Percentiles rank a stretch among this genome's conserved stretches.
Evolutionary conservation across 73 alveolate species (phyloP).

Genomic region (Symbiodinium natans): DNA sequence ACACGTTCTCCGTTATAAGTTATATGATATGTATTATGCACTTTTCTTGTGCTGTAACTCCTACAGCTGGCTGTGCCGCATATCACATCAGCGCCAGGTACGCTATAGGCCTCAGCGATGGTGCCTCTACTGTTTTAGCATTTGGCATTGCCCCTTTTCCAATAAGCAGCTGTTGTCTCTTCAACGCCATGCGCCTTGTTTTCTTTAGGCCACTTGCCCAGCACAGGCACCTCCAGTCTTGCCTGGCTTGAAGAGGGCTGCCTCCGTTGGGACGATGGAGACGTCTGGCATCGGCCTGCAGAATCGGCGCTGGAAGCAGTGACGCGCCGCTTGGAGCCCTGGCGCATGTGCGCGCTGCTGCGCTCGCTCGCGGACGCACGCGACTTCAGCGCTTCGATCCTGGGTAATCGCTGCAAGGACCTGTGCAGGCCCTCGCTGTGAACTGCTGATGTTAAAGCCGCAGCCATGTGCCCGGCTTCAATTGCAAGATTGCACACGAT

Average conservation of each 20-base stretch:
- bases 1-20: no score
- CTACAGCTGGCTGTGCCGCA: no score
- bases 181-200: no score
- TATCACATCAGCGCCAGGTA: no score
- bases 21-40: no score
- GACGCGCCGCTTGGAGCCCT: conserved; percentile 4
- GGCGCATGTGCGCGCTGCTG: not conserved
- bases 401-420: not conserved
- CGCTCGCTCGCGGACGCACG: conserved; percentile 12
- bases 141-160: no score
- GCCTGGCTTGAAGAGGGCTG: not conserved
- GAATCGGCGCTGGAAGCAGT: not conserved
- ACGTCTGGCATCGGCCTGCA: not conserved
- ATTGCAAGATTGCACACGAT: no score
- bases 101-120: not conserved
- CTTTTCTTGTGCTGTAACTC: no score
- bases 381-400: not conserved
- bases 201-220: no score
- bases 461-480: no score
- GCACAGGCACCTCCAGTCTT: not conserved
- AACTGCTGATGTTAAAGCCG: no score
- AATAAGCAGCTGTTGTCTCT: not conserved
- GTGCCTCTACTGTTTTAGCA: not conserved
- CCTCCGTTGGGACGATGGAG: conserved; percentile 49
- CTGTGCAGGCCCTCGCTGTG: not conserved